Evolutionary conservation across 768 basidiomycete genomes (phyloP), one percentile per base, ranked within the genome.

Genomic region (Leucocoprinus leucothites): DNA sequence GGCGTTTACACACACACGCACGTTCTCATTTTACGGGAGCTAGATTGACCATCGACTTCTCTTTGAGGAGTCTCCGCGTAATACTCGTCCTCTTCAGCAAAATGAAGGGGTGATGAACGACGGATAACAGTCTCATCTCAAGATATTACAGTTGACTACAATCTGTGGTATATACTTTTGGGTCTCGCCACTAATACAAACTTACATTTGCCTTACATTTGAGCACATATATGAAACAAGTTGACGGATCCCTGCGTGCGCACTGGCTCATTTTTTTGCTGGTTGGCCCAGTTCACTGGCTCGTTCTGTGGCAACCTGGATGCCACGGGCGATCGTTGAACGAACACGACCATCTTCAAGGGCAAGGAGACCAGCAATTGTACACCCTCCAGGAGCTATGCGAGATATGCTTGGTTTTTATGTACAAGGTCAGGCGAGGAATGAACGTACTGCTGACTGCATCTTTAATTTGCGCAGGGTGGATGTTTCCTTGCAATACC

Each of bases 1-100:
- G 82, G 81, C 87, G 87, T 84, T 75, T 43, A 59, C 63, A 61
- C 67, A 71, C 68, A 93, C 86, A 85, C 88, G 89, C 75, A 75
- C 81, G 85, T 86, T 83, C 91, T 94, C 88, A 95, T 96, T 96
- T 95, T 91, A 92, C 70, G 84, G 80, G 87, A 95, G 92, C 93
- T 74, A 95, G 66, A 92, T 50, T 46, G 60, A 58, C 59, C 60
- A 66, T 57, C 45, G 51, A 58, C 58, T 58, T 56, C 58, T 57
- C 51, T 50, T 53, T 56, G 60, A 58, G 64, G 48, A 53, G 65
- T 61, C 64, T 67, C 64, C 58, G 60, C 57, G 48, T 51, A 64
- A 65, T 61, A 41, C 65, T 65, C 61, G 57, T 61, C 61, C 57
- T 59, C 48, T 41, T 25, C 6, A n/a, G 16, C 3, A 8, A 38